Conservation (phyloP, 2,329 filamentous ascomycete species). For the Lecanicillium sp. region DNA sequence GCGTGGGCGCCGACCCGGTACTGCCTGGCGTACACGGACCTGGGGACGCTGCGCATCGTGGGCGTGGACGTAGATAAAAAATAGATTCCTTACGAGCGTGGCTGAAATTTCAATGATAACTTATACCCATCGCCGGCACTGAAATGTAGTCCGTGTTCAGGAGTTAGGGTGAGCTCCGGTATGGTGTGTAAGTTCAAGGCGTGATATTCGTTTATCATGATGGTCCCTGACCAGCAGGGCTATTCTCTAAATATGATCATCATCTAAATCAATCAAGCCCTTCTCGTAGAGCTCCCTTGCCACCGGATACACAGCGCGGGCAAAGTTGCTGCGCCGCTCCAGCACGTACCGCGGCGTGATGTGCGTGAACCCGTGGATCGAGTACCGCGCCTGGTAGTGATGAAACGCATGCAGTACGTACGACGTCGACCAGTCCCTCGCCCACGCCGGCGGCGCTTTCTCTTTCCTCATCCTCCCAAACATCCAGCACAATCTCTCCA, state of each 20-base stretch:
- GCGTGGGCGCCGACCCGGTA: slow-evolving; percentile 73
- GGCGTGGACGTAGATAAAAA: slow-evolving; percentile 47
- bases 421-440: slow-evolving; percentile 11
- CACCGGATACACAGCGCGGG: slow-evolving; percentile 16
- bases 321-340: slow-evolving; percentile 17
- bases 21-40: slow-evolving; percentile 66
- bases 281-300: slow-evolving; percentile 16
- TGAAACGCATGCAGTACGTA: slow-evolving; percentile 18
- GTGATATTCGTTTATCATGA: no score
- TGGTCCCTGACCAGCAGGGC: no score
- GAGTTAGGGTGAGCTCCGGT: no score
- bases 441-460: slow-evolving; percentile 9
- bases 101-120: no score
- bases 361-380: slow-evolving; percentile 4
- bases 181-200: no score
- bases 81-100: no score
- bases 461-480: background rate
- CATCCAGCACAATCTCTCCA: slow-evolving; percentile 4
- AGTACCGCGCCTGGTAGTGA: slow-evolving; percentile 5
- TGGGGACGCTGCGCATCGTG: slow-evolving; percentile 62
- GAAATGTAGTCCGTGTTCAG: no score
- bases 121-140: no score
- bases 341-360: slow-evolving; percentile 18
- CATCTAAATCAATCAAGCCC: slow-evolving; percentile 15
- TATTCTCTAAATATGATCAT: slow-evolving; percentile 11